Percentiles rank a stretch among this genome's conserved stretches.
phyloP scores from a whole-genome alignment of 768 basidiomycete species.

The Suillus plorans region DNA sequence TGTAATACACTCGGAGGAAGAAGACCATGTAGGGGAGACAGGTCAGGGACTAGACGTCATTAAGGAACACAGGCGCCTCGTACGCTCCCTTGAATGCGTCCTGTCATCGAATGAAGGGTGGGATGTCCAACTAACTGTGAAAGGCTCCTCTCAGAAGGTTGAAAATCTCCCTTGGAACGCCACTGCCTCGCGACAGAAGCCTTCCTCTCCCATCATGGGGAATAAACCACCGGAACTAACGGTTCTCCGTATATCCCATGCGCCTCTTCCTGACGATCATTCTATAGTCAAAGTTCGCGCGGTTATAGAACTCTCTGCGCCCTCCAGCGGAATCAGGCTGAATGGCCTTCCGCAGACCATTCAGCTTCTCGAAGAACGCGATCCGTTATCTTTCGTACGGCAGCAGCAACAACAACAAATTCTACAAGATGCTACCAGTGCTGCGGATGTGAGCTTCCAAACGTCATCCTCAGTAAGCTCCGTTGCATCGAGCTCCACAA shows the following conservation, averaged over 20 bases:
- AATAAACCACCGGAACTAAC: constrained; percentile 48
- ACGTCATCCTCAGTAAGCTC: constrained; percentile 62
- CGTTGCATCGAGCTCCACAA: constrained; percentile 40
- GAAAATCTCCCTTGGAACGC: constrained; percentile 75
- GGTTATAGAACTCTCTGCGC: constrained; percentile 76
- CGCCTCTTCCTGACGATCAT: constrained; percentile 67
- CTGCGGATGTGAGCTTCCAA: constrained; percentile 63
- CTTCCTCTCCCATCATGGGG: constrained; percentile 30
- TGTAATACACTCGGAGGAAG: constrained; percentile 76
- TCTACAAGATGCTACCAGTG: constrained; percentile 71
- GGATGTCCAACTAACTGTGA: constrained; percentile 81
- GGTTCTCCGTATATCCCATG: constrained; percentile 70
- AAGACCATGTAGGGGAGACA: constrained; percentile 39
- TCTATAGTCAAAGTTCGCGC: constrained; percentile 79
- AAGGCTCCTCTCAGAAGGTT: constrained; percentile 70
- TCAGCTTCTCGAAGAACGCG: constrained; percentile 63
- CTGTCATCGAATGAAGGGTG: constrained; percentile 77
- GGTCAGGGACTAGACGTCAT: constrained; percentile 62
- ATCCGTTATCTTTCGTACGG: constrained; percentile 50
- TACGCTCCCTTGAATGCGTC: constrained; percentile 78
- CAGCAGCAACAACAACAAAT: constrained; percentile 50
- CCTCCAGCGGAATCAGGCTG: constrained; percentile 75
- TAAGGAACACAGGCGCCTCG: constrained; percentile 68
- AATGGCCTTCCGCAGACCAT: constrained; percentile 81
- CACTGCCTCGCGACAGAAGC: constrained; percentile 49